Base-by-base conservation (phyloP, 257 asterid species). In the Penstemon newberryi region DNA sequence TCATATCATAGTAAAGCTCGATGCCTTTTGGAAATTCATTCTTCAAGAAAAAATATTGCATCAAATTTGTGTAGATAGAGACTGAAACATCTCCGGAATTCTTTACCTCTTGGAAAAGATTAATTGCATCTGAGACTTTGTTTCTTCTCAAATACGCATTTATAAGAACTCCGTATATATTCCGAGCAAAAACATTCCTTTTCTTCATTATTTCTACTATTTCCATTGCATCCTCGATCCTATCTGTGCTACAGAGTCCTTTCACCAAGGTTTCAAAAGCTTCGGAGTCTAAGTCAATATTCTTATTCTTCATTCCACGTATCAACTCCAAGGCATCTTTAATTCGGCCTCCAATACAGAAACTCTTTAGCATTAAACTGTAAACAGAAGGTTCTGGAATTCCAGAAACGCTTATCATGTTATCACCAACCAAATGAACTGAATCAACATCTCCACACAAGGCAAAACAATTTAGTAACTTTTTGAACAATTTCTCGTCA, bases 141-240 rank as follows among this genome's bases (percentile, higher is more conserved):
- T 86, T 81, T 78, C 85, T 83, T 63, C 79, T 73, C 86, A 92
- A 77, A 78, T 75, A 81, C 5, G 87, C 70, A 60, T 78, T 73
- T 19, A 92, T 74, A 61, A 89, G 77, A 71, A 77, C 76, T 45
- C 73, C 86, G 43, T 83, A 84, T 33, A 86, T 75, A 55, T 81
- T 81, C 36, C 39, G 79, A 65, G 74, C 77, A 45, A 79, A 70
- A 33, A 75, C 74, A 36, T 78, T 72, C 75, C 69, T 81, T 73
- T 72, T 86, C 87, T 92, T 86, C 86, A 87, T 59, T 63, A 92
- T 92, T 70, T 87, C 91, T 54, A 89, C 84, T 39, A 92, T 83
- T 80, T 92, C 98, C 73, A 84, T 11, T 10, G 96, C 96, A 78
- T 92, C 98, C 12, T 63, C 66, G 63, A 85, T 82, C 77, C 84